These are phyloP conservation scores for Quercus agrifolia DNA, from an alignment of 306 rosid genomes.

Conservation along the genomic window DNA sequence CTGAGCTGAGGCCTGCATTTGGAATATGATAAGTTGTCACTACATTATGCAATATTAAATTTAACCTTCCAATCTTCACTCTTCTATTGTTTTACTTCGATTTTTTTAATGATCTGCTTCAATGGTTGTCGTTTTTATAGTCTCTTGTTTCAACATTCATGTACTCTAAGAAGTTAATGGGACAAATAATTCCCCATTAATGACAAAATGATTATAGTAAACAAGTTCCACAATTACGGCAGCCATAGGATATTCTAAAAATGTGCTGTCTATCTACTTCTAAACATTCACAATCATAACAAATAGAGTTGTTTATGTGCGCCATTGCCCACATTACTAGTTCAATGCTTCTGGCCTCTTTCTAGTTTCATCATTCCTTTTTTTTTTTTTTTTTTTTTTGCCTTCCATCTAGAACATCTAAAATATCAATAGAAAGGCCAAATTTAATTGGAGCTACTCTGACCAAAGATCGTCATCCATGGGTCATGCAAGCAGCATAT, in stretches of 20 bases:
- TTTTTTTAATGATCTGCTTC: no score
- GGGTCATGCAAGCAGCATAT: neutral
- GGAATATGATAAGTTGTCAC: no score
- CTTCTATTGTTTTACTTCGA: no score
- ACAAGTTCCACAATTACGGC: neutral
- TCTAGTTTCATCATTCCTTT: slow-evolving; percentile 16
- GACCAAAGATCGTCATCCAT: neutral
- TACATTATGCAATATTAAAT: no score
- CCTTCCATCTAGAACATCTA: neutral
- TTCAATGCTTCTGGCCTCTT: slow-evolving; percentile 5
- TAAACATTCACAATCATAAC: neutral
- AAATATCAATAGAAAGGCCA: neutral
- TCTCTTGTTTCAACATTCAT: no score
- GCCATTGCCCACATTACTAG: no score
- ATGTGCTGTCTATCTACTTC: slow-evolving; percentile 1
- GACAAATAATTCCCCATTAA: no score
- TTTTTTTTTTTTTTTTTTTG: slow-evolving; percentile 15
- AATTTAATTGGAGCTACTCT: neutral
- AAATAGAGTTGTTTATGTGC: slow-evolving; percentile 1
- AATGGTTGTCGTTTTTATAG: no score
- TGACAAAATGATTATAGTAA: no score
- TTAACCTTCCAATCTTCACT: no score
- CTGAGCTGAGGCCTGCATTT: no score
- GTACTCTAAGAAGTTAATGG: no score
- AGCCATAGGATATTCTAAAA: slow-evolving; percentile 21